Percentiles rank a stretch among this genome's conserved stretches.
Conservation (phyloP, 192 early-diverging fungal genomes). For the Fimicolochytrium jonesii region DNA sequence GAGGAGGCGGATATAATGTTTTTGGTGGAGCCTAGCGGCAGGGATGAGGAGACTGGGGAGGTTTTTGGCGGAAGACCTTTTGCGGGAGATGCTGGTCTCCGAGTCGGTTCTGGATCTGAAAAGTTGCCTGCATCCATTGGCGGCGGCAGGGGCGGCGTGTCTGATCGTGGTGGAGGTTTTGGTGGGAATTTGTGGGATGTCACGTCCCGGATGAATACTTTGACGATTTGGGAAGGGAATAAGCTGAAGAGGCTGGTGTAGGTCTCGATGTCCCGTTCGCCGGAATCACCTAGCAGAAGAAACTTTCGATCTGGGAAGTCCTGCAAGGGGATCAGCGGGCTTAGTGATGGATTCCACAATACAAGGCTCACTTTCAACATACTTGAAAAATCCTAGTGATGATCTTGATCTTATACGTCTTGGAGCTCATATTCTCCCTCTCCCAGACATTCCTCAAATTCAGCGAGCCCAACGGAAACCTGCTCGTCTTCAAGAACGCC, state of each 20-base stretch:
- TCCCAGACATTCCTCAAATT: constrained; percentile 51
- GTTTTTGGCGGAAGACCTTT: too few species aligned
- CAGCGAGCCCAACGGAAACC: constrained; percentile 77
- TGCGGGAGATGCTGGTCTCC: background rate
- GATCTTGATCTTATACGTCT: constrained; percentile 42
- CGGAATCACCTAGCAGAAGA: constrained; percentile 87
- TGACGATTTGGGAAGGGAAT: constrained; percentile 66
- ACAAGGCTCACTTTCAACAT: too few species aligned
- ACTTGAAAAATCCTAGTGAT: constrained; percentile 58
- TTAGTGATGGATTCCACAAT: too few species aligned
- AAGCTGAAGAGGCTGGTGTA: constrained; percentile 64
- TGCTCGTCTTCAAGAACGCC: constrained; percentile 58
- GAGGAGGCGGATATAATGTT: too few species aligned
- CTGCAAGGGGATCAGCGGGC: constrained; percentile 35
- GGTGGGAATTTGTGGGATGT: constrained; percentile 6
- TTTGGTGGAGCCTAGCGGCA: too few species aligned
- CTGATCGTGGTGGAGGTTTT: too few species aligned
- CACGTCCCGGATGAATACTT: constrained; percentile 80
- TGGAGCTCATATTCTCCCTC: constrained; percentile 12
- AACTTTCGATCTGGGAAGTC: constrained; percentile 80
- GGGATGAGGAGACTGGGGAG: too few species aligned
- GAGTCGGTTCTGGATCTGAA: background rate
- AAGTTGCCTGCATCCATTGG: background rate
- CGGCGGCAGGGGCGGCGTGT: background rate
- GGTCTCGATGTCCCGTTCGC: constrained; percentile 82